Evolutionary conservation across 2,329 filamentous ascomycete genomes (phyloP), one percentile per base, ranked within the genome.

Genomic region (Phialophora expanda): DNA sequence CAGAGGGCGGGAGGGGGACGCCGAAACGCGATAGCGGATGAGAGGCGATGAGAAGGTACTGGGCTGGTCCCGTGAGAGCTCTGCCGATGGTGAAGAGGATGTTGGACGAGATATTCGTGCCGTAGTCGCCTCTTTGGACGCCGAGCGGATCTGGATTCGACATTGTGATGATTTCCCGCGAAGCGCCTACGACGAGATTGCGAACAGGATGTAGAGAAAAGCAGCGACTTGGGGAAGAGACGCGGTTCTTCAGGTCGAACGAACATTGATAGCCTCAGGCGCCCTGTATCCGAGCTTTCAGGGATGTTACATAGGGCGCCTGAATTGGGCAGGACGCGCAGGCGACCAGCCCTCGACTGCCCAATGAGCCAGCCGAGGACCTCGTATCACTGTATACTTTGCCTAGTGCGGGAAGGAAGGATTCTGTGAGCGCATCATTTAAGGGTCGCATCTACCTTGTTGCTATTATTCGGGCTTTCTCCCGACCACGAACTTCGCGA

Each of bases 401-500:
- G 2, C 17, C 20, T 8, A 4, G 32, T n/a, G 9, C n/a, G 20
- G 9, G 4, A 58, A 26, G 4, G 22, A 38, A 26, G 4, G 22
- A 38, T 46, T 2, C 34, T 28, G 6, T 48, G 38, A 12, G 12
- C 7, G 9, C 3, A 14, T 5, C 30, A 4, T 38, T 22, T n/a
- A 8, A 34, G 11, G 32, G 9, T 56, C 54, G n/a, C 28, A 14
- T 24, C 17, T 17, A 41, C 20, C 59, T 20, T 44, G 5, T 44
- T n/a, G 38, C 38, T n/a, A 8, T n/a, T 44, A n/a, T n/a, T 44
- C 17, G 8, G 51, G 61, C 20, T 57, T 63, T 20, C 53, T 63
- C 11, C 61, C 61, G 8, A 63, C 28, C 38, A 56, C 46, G 44
- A 56, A 54, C 28, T 61, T 65, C 11, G 62, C 61, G 56, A 65